Evolutionary conservation across 495 filamentous ascomycete genomes (phyloP).

Genomic region (Penicillium ochrochloron): DNA sequence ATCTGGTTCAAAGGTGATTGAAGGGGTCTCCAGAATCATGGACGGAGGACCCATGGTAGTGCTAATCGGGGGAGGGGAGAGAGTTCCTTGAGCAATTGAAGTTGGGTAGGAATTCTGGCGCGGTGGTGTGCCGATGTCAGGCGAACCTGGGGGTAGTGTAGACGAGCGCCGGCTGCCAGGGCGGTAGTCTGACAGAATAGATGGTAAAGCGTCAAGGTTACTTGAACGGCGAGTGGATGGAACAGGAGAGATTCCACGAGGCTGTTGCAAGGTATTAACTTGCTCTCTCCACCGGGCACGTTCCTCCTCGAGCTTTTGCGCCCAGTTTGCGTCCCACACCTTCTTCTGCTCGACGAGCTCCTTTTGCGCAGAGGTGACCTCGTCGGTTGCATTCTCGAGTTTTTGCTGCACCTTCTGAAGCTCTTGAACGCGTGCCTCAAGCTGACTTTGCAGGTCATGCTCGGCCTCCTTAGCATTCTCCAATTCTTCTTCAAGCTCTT

Average conservation of each 20-base stretch:
- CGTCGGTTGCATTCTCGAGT: slow-evolving; percentile 66
- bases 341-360: slow-evolving; percentile 75
- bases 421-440: slow-evolving; percentile 64
- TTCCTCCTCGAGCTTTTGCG: slow-evolving; percentile 72
- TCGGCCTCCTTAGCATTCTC: slow-evolving; percentile 70
- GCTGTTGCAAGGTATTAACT: slow-evolving; percentile 47
- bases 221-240: slow-evolving; percentile 51
- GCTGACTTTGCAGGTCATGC: slow-evolving; percentile 60
- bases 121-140: slow-evolving; percentile 46
- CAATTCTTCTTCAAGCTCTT: slow-evolving; percentile 80
- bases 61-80: slow-evolving; percentile 41
- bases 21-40: slow-evolving; percentile 56
- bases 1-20: slow-evolving; percentile 65
- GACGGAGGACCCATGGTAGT: slow-evolving; percentile 34
- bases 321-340: slow-evolving; percentile 62
- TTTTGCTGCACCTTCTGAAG: slow-evolving; percentile 65
- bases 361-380: slow-evolving; percentile 60
- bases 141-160: slow-evolving; percentile 43
- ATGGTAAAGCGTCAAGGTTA: slow-evolving; percentile 42
- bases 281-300: slow-evolving; percentile 75
- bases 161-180: slow-evolving; percentile 55
- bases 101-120: slow-evolving; percentile 50
- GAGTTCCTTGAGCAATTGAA: slow-evolving; percentile 40
- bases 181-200: slow-evolving; percentile 41
- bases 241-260: slow-evolving; percentile 53